Percentiles rank a stretch among this genome's conserved stretches.
Conservation (phyloP, 2,329 filamentous ascomycete species). For the Grosmannia clavigera region DNA sequence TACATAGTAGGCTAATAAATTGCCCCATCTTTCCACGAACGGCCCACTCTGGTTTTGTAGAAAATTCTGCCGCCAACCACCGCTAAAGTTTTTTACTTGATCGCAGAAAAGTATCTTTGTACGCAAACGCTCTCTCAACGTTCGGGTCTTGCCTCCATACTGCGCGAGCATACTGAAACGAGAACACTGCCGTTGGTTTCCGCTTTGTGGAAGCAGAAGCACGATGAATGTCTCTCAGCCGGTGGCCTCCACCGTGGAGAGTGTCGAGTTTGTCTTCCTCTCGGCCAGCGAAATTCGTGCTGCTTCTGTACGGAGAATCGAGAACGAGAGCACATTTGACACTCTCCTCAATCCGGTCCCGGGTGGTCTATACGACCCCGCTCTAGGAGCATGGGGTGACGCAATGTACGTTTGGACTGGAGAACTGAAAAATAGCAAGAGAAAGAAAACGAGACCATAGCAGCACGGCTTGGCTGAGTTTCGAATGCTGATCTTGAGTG, state of each 20-base stretch:
- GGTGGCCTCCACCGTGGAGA: constrained; percentile 68
- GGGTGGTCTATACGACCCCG: constrained; percentile 84
- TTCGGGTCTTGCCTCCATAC: neutral
- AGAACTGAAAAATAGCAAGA: neutral
- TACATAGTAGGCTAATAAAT: no score
- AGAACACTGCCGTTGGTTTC: neutral
- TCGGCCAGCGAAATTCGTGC: constrained; percentile 70
- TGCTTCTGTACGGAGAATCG: constrained; percentile 87
- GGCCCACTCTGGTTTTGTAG: no score
- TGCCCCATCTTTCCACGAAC: no score
- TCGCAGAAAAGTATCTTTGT: neutral
- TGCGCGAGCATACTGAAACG: neutral
- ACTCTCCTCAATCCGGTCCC: constrained; percentile 78
- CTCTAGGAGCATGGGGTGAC: constrained; percentile 81
- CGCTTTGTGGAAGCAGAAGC: neutral
- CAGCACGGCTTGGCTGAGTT: neutral
- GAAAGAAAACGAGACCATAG: neutral
- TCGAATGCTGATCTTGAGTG: neutral
- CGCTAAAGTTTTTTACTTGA: constrained; percentile 13
- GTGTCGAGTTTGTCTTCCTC: constrained; percentile 83
- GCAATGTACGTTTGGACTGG: constrained; percentile 49
- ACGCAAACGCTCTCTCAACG: neutral
- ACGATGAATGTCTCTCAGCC: constrained; percentile 67
- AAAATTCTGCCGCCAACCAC: constrained; percentile 15
- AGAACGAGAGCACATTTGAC: constrained; percentile 91